These are phyloP conservation scores for Vishniacozyma victoriae DNA, from an alignment of 768 basidiomycete genomes.

Conservation along the genomic window DNA sequence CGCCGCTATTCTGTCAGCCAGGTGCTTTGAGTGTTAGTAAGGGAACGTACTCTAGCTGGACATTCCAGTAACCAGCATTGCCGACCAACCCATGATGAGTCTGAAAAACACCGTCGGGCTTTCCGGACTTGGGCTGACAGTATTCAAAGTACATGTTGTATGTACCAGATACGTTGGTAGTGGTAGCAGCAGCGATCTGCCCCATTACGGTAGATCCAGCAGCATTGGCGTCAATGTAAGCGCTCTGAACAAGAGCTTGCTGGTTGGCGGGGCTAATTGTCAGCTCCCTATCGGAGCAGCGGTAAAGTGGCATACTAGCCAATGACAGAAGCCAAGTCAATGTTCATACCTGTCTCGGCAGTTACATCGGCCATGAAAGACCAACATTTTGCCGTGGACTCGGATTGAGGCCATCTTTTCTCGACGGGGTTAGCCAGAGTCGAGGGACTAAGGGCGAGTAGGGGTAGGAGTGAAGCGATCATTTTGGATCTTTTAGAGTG, in stretches of 20 bases:
- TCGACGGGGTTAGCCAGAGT: too few relatives aligned
- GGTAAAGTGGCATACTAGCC: conserved; percentile 1
- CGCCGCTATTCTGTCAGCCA: not conserved
- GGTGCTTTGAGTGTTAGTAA: not conserved
- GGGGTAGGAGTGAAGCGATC: too few relatives aligned
- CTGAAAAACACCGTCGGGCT: conserved; percentile 19
- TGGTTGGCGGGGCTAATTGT: conserved; percentile 20
- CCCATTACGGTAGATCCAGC: conserved; percentile 16
- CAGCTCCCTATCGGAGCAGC: not conserved
- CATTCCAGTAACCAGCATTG: conserved; percentile 31
- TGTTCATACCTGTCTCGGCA: conserved; percentile 15
- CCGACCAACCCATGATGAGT: conserved; percentile 24
- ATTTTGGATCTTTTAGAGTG: too few relatives aligned
- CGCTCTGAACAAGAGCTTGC: conserved; percentile 14
- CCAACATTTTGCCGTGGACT: conserved; percentile 12
- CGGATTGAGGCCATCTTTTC: conserved; percentile 4
- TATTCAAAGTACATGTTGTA: conserved; percentile 31
- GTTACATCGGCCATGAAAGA: conserved; percentile 24
- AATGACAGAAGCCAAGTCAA: conserved; percentile 17
- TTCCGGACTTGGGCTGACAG: conserved; percentile 22
- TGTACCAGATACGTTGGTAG: conserved; percentile 16
- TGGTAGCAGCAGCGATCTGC: conserved; percentile 11
- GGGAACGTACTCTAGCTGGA: conserved; percentile 13
- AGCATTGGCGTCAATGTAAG: conserved; percentile 5
- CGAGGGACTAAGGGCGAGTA: too few relatives aligned